Percentiles rank a stretch among this genome's conserved stretches.
phyloP scores from a whole-genome alignment of 2,329 filamentous ascomycete genomes.

The Phoma sp. region DNA sequence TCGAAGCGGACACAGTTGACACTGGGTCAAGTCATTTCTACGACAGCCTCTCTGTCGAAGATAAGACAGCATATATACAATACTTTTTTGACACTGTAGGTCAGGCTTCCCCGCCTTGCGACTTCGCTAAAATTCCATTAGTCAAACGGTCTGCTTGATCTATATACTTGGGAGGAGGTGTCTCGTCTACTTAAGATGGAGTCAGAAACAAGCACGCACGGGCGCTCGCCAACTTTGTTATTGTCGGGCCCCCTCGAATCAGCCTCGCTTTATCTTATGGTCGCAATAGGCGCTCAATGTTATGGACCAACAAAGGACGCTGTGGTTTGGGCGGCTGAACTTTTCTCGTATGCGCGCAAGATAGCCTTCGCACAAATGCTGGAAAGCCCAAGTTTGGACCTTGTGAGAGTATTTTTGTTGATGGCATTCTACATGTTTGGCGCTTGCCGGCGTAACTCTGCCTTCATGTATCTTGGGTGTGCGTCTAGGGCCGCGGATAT shows the following conservation, averaged over 20 bases:
- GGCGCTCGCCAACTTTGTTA: background rate
- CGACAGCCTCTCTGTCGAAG: conserved; percentile 38
- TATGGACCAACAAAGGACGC: conserved; percentile 21
- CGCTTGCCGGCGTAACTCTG: conserved; percentile 64
- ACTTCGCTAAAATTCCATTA: background rate
- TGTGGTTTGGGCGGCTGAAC: conserved; percentile 39
- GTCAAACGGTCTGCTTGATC: conserved; percentile 12
- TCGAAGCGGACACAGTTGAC: conserved; percentile 53
- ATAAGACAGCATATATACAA: conserved; percentile 39
- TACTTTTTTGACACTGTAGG: conserved; percentile 43
- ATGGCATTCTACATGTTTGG: conserved; percentile 67
- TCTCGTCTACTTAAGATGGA: background rate
- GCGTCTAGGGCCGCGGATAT: conserved; percentile 64
- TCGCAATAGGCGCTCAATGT: conserved; percentile 62
- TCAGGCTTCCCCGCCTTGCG: conserved; percentile 21
- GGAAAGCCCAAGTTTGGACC: conserved; percentile 60
- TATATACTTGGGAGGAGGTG: conserved; percentile 13
- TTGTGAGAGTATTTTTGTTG: conserved; percentile 60
- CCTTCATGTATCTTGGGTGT: conserved; percentile 68
- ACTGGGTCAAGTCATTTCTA: conserved; percentile 32
- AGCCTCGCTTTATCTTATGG: conserved; percentile 50
- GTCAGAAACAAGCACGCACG: background rate
- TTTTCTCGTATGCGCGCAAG: conserved; percentile 58
- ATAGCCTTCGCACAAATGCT: conserved; percentile 59
- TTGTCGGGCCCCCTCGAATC: conserved; percentile 27